phyloP scores from a whole-genome alignment of 2,329 filamentous ascomycete genomes.

The Fusarium sp. region DNA sequence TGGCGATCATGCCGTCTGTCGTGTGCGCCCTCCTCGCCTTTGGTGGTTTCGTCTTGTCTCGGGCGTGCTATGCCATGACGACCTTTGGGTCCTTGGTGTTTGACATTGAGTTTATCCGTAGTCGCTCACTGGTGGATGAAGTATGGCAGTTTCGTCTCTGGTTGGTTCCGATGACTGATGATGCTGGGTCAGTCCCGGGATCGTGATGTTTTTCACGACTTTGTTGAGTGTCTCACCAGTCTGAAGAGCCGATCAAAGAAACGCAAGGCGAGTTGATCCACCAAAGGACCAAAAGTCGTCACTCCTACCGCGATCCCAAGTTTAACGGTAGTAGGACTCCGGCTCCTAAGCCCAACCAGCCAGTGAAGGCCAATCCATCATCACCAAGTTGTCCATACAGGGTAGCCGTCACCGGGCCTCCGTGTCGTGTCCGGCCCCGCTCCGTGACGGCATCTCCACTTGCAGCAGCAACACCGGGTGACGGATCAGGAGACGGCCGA shows the following conservation, averaged over 20 bases:
- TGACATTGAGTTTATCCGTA: conserved; percentile 3
- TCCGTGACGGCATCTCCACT: conserved; percentile 32
- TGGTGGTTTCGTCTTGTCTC: conserved; percentile 26
- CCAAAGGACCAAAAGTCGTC: neutral
- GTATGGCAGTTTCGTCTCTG: neutral
- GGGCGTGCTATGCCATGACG: neutral
- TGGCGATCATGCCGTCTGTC: neutral
- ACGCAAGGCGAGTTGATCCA: neutral
- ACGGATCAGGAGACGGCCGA: conserved; percentile 35
- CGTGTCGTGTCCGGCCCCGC: conserved; percentile 31
- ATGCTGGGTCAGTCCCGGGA: conserved; percentile 3
- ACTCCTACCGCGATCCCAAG: neutral
- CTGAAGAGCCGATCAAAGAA: neutral
- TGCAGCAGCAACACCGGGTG: conserved; percentile 28
- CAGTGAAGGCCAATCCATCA: neutral
- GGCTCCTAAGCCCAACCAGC: neutral
- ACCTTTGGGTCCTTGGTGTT: neutral
- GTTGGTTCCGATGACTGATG: neutral
- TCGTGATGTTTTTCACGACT: conserved; percentile 14
- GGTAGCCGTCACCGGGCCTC: conserved; percentile 29
- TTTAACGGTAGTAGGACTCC: neutral
- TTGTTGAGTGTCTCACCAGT: neutral
- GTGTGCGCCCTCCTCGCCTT: conserved; percentile 10
- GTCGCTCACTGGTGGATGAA: conserved; percentile 10
- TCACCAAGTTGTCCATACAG: conserved; percentile 15